Base-by-base conservation (phyloP, 768 basidiomycete genomes). In the Russula dissimulans region DNA sequence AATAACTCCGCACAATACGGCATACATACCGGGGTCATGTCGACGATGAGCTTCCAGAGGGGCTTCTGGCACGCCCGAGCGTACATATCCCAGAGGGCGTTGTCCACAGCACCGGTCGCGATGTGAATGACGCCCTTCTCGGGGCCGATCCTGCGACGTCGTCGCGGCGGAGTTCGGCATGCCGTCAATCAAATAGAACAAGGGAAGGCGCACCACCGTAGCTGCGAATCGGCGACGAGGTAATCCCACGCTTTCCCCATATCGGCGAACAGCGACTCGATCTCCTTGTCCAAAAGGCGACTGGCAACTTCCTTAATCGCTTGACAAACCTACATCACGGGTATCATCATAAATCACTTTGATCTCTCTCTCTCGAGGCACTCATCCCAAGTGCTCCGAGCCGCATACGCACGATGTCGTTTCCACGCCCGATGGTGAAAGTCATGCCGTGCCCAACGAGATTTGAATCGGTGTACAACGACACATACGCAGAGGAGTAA, bases 61-160 rank as follows among this genome's bases (percentile, higher is more conserved):
- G 95, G 95, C 73, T 95, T 95, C 54, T 80, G 76, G 65, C 86
- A 75, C 31, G 85, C 77, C 50, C 86, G 82, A 3, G 91, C 91
- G 65, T 84, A 92, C 83, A 95, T 84, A 68, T 97, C 95, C 95
- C 95, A 97, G 2, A 95, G 68, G 0, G 94, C 95, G 65, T 97
- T 97, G 71, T 91, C 83, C 8, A 97, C 91, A 1, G 91, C 91
- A 5, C 82, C 91, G 0, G 89, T 81, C 3, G 93, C 91, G 54
- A 95, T 85, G 69, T 92, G 89, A 55, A 97, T 94, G 3, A 97
- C 91, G 54, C 95, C 95, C 72, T 95, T 95, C 71, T 95, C 94
- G 0, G 94, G 93, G 5, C 92, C 93, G 67, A 94, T 86, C 87
- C 88, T 89, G 54, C 53, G 22, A 26, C 9, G 44, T 3, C 12